Base-by-base conservation (phyloP, 2,329 filamentous ascomycete genomes). In the Mycocentrospora acerina region DNA sequence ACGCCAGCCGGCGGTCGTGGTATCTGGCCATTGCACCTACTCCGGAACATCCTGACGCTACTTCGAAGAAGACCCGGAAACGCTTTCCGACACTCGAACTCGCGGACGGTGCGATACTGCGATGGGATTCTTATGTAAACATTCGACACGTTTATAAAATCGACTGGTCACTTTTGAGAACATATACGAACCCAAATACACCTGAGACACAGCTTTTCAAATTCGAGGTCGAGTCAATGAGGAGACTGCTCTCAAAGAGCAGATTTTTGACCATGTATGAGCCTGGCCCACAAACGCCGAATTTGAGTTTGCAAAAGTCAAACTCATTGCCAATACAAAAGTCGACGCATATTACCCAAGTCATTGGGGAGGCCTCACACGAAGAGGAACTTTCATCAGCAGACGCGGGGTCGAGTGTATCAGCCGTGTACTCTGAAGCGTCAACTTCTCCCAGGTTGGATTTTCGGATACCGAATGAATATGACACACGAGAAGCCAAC, bases 41-140 rank as follows among this genome's bases (percentile, higher is more conserved):
- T 4, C 56, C 58, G 7, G 38, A 51, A 7, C 64, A 68, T 37
- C 60, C 62, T 3, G 57, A 65, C 31, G 60, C 55, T 3, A 51
- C 27, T 18, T 60, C 59, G 22, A 64, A 62, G 35, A 63, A 62
- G 39, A 43, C 60, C 6, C 55, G 44, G 17, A 64, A 63, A 29
- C 43, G 57, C 6, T 60, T 61, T 25, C 61, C 62, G 3, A 60
- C 59, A 10, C 43, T 61, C 14, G 49, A 47, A 7, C 30, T 68
- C 12, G 48, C 48, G 9, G 33, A 48, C 9, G 53, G 46, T 10
- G 55, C 53, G 2, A 42, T 36, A 2, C 42, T 68, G 19, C 54
- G 55, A 13, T 60, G 59, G 48, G 51, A 62, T 9, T 65, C 60
- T 1, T 66, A 64, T 35, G 62, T 66, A 18, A 64, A 66, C 29